Conservation (phyloP, 2,329 filamentous ascomycete genomes). For the Rutstroemia sp. region DNA sequence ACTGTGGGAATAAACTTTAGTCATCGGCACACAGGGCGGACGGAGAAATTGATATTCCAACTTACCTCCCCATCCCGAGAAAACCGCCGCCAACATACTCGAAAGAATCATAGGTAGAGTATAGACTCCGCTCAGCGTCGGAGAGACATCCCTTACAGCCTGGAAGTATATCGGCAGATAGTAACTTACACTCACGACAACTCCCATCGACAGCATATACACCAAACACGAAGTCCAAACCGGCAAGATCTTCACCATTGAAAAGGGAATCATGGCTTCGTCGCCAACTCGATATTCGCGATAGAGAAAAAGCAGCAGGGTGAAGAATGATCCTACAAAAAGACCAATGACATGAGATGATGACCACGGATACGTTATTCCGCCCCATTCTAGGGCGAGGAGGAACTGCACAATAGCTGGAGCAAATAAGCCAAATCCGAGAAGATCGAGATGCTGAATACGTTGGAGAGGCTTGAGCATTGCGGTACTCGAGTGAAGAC, state of each 20-base stretch:
- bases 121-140: constrained; percentile 33
- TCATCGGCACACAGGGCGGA: neutral
- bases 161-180: constrained; percentile 45
- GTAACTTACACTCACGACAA: constrained; percentile 28
- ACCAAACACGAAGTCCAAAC: constrained; percentile 6
- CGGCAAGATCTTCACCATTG: constrained; percentile 13
- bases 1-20: constrained; percentile 8
- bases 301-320: constrained; percentile 18
- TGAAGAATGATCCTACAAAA: constrained; percentile 12
- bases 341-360: constrained; percentile 17
- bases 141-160: constrained; percentile 33
- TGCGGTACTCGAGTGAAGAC: neutral
- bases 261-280: constrained; percentile 19
- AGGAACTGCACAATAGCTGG: constrained; percentile 28
- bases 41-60: neutral
- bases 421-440: constrained; percentile 29
- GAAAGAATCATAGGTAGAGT: constrained; percentile 34
- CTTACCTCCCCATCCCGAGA: neutral
- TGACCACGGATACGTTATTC: constrained; percentile 27
- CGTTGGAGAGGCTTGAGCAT: neutral
- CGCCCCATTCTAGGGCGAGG: constrained; percentile 29
- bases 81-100: constrained; percentile 10
- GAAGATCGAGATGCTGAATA: constrained; percentile 25
- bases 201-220: neutral
- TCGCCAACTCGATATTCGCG: constrained; percentile 21